Evolutionary conservation across 768 basidiomycete species (phyloP).

Genomic region (Antrodiella citrinella): DNA sequence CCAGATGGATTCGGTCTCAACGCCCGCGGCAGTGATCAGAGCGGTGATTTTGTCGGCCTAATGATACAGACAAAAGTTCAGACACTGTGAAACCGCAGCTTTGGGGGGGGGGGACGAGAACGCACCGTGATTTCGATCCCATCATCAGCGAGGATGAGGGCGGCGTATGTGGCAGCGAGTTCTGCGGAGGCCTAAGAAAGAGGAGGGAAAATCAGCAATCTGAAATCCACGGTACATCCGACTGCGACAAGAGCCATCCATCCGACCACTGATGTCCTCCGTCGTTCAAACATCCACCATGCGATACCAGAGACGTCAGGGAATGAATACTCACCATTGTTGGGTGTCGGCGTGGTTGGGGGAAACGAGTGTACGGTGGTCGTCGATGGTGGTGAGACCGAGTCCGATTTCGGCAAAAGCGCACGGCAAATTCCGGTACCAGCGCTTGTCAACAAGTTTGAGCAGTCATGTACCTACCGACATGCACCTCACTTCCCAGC

Average conservation of each 20-base stretch:
- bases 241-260: neutral
- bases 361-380: neutral
- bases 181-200: conserved; percentile 48
- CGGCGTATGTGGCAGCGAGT: conserved; percentile 92
- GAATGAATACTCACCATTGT: neutral
- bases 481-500: too few relatives aligned
- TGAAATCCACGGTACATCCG: neutral
- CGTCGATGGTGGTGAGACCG: neutral
- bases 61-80: conserved; percentile 1
- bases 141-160: conserved; percentile 97
- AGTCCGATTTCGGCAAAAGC: too few relatives aligned
- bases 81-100: neutral
- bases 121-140: conserved; percentile 94
- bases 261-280: neutral
- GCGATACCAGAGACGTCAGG: neutral
- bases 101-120: conserved; percentile 14
- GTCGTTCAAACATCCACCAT: neutral
- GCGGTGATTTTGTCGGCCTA: conserved; percentile 90
- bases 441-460: too few relatives aligned
- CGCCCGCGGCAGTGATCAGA: conserved; percentile 73
- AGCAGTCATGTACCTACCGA: too few relatives aligned
- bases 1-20: conserved; percentile 97
- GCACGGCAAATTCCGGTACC: too few relatives aligned
- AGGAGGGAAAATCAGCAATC: neutral
- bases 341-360: neutral